Percentiles rank a stretch among this genome's conserved stretches.
phyloP scores from a whole-genome alignment of 331 rosid genomes.

The Malus hybrid region DNA sequence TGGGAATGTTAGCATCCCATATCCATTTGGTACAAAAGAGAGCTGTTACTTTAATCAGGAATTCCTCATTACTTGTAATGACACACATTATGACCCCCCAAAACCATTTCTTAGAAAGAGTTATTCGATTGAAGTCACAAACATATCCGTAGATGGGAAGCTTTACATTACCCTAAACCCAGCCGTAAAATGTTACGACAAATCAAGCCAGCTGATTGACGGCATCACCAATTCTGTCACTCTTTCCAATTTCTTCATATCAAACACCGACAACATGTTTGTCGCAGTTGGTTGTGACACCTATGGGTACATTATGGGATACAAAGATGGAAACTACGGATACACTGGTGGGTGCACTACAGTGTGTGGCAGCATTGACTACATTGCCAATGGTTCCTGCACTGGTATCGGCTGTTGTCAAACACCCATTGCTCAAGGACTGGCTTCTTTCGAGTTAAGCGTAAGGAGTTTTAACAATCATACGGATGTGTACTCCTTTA shows the following conservation, averaged over 20 bases:
- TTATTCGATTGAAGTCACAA: not conserved
- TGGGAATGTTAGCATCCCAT: conserved; percentile 12
- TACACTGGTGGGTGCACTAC: not conserved
- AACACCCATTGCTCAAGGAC: not conserved
- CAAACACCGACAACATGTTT: not conserved
- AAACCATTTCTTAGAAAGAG: not conserved
- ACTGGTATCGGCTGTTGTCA: conserved; percentile 17
- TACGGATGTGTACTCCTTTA: not conserved
- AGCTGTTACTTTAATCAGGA: not conserved
- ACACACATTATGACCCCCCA: not conserved
- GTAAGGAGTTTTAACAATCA: not conserved
- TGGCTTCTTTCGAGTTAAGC: rapidly evolving
- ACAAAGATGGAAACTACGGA: not conserved
- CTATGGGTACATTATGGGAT: not conserved
- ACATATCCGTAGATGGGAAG: conserved; percentile 7
- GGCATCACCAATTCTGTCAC: rapidly evolving
- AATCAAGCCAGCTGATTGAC: not conserved
- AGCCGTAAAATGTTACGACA: not conserved
- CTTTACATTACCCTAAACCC: not conserved
- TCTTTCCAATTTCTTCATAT: not conserved
- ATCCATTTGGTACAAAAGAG: conserved; percentile 10
- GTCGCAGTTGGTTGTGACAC: not conserved
- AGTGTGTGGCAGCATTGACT: not conserved
- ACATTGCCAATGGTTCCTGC: not conserved
- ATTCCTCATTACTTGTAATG: not conserved